phyloP scores from a whole-genome alignment of 306 rosid genomes.

The Pueraria montana region DNA sequence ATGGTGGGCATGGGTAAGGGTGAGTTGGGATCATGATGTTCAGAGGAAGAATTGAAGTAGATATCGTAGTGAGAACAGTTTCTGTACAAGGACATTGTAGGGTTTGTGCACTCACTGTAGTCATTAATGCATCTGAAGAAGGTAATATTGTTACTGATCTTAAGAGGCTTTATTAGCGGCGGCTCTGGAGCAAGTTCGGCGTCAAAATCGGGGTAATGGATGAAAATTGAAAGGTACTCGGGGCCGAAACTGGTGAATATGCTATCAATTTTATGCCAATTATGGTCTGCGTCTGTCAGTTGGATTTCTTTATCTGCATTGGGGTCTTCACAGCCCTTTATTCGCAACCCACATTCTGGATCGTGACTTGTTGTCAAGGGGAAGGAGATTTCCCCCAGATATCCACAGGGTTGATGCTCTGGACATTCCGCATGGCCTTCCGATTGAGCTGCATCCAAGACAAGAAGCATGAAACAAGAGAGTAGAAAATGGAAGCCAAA shows the following conservation, averaged over 20 bases:
- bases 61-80: not conserved
- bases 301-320: not conserved
- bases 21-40: not conserved
- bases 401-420: not conserved
- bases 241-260: not conserved
- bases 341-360: not conserved
- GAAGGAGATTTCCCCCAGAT: not conserved
- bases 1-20: not conserved
- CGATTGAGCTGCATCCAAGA: not conserved
- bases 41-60: not conserved
- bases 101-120: too few relatives aligned
- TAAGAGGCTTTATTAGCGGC: not conserved
- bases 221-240: not conserved
- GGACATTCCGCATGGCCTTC: not conserved
- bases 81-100: accelerated
- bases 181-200: accelerated
- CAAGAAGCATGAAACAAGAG: slow-evolving; percentile 34
- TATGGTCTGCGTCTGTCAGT: not conserved
- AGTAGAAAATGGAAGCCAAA: slow-evolving; percentile 9
- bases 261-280: not conserved
- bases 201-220: not conserved
- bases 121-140: slow-evolving; percentile 45
- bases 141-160: not conserved
- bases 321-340: not conserved
- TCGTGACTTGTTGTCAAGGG: slow-evolving; percentile 2